Evolutionary conservation across 202 grass and related monocot species (phyloP).

Genomic region (Carex sylvatica): DNA sequence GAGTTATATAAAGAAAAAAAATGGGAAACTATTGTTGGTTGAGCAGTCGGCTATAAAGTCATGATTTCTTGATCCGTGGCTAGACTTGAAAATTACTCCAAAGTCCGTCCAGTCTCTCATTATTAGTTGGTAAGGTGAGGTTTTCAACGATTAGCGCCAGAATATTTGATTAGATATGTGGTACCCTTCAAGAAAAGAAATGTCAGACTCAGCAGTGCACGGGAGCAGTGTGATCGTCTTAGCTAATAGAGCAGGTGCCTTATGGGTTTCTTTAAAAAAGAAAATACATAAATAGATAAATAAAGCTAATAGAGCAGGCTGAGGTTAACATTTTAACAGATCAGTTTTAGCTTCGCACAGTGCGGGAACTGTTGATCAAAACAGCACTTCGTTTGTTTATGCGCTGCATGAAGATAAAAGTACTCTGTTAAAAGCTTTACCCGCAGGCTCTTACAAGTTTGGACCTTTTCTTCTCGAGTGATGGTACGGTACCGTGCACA

Average conservation of each 20-base stretch:
- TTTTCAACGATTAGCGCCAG: constrained; percentile 14
- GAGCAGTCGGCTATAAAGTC: constrained; percentile 10
- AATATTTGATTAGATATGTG: constrained; percentile 9
- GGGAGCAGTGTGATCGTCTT: background rate
- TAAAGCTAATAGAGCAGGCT: no score
- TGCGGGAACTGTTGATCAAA: no score
- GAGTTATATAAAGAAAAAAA: background rate
- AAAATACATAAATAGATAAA: no score
- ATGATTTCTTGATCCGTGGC: constrained; percentile 14
- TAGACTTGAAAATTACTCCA: constrained; percentile 33
- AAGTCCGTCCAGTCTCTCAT: background rate
- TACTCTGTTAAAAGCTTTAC: no score
- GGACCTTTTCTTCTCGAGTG: no score
- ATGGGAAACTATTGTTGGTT: constrained; percentile 7
- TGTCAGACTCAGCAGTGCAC: background rate
- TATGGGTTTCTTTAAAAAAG: no score
- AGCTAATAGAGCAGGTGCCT: background rate
- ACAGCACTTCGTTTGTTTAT: no score
- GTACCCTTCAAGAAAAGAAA: background rate
- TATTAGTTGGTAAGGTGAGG: constrained; percentile 21
- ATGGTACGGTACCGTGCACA: no score
- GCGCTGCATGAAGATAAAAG: no score
- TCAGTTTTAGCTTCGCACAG: no score
- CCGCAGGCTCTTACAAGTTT: no score
- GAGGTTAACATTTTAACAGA: no score